Evolutionary conservation across 106 monocot species (phyloP).

Genomic region (Acorus calamus): DNA sequence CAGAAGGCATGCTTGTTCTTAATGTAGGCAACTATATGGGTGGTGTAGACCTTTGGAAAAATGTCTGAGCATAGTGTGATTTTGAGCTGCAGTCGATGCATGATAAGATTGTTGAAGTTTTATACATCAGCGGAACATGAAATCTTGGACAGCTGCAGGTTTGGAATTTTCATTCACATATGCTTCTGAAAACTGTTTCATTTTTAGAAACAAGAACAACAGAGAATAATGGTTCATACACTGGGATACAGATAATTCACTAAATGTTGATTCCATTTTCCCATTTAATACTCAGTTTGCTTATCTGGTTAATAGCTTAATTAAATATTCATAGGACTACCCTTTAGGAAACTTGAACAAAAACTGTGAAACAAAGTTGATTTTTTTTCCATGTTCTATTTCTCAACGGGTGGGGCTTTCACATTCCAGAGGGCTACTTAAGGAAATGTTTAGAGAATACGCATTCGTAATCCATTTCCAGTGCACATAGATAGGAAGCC

Average conservation of each 20-base stretch:
- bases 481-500: slow-evolving; percentile 90
- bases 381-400: not conserved
- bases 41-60: slow-evolving; percentile 86
- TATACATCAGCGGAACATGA: slow-evolving; percentile 77
- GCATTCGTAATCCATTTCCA: slow-evolving; percentile 61
- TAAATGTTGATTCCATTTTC: no score
- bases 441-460: slow-evolving; percentile 58
- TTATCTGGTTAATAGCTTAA: no score
- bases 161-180: not conserved
- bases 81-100: slow-evolving; percentile 67
- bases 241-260: no score
- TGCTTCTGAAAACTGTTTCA: not conserved
- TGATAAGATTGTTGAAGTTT: slow-evolving; percentile 75
- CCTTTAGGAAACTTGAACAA: no score
- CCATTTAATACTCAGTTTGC: no score
- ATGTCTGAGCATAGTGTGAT: slow-evolving; percentile 61
- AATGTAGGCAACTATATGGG: slow-evolving; percentile 93
- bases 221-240: no score
- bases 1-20: slow-evolving; percentile 76
- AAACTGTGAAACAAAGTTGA: no score
- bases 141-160: slow-evolving; percentile 93
- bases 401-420: slow-evolving; percentile 78
- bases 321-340: no score
- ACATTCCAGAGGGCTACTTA: slow-evolving; percentile 65
- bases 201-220: no score